Evolutionary conservation across 2,329 filamentous ascomycete species (phyloP), one percentile per base, ranked within the genome.

Genomic region (Fusarium dimerum): DNA sequence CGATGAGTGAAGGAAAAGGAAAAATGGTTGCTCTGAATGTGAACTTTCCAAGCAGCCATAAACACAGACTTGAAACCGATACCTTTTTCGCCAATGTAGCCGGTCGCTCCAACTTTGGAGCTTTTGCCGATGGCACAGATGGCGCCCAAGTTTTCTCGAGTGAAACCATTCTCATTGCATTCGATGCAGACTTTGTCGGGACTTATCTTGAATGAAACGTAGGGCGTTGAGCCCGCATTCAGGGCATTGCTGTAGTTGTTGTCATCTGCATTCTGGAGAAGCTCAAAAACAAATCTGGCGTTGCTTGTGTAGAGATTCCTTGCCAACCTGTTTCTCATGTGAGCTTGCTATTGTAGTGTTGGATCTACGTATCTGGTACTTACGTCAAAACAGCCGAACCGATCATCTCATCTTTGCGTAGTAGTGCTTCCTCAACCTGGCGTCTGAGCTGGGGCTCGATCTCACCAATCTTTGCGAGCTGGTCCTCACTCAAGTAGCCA

Each of bases 191-290:
- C 68, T 0, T 45, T 63, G 32, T 70, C 59, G 0, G 71, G 64
- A 5, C 69, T 63, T 1, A 81, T 54, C 11, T 56, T 49, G 48
- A 74, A 78, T 8, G 62, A 57, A 1, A 74, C 59, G 42, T 58
- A 69, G 0, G 75, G 75, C 3, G 48, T 52, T 0, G 52, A 30
- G 0, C 65, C 58, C 0, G 18, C 52, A 1, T 47, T 54, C 5
- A 40, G 18, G 1, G 68, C 66, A 15, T 41, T 60, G 12, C 5
- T 50, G 56, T 76, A 82, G 11, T 51, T 49, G 50, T 80, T 81
- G 60, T 82, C 78, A 42, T 83, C 80, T 5, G 78, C 78, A 59
- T 83, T 83, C 54, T 82, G 79, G 0, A 83, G 70, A 1, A 83
- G 60, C 60, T 83, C 79, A 34, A 80, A 77, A 1, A 83, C 64